Base-by-base conservation (phyloP, 352 stramenopile species). In the Phytopythium kandeliae region DNA sequence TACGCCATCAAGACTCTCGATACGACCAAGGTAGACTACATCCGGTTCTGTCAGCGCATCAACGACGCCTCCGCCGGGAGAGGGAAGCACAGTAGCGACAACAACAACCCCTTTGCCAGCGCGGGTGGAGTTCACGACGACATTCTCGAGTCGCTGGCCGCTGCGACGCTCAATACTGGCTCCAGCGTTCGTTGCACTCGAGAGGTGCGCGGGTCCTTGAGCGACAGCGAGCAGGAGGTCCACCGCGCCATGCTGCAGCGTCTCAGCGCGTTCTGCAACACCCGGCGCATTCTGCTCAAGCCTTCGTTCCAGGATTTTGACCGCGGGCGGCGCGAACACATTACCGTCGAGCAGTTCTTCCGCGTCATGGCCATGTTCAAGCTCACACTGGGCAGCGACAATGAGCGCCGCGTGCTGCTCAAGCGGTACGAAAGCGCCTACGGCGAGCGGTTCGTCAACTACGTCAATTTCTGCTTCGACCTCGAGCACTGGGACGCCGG, bases 231-330 rank as follows among this genome's bases (percentile, higher is more conserved):
- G 19, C 21, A 58, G 9, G 65, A 64, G 10, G 52, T 69, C 13
- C 79, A 81, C 30, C 58, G 71, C 10, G 54, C 38, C 6, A 68
- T 87, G 58, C 86, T 94, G 72, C 65, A 78, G 21, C 76, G 83
- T 0, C 63, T 94, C 30, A 73, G 69, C 37, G 67, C 52, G 3
- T 85, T 74, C 47, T 87, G 74, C 28, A 54, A 58, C 0, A 87
- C 83, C 13, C 65, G 78, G 2, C 70, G 83, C 47, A 57, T 94
- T 40, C 57, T 91, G 1, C 53, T 94, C 30, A 94, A 94, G 61
- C 80, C 83, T 9, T 70, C 71, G 0, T 94, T 94, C 53, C 78
- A 89, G 54, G 83, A 92, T 43, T 92, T 93, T 62, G 83, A 91
- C 55, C 81, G 83, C 25, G 75, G 75, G 0, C 69, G 65, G 28